These are phyloP conservation scores for Ascochyta viciae-villosae DNA, from an alignment of 2,329 filamentous ascomycete genomes.

Conservation along the genomic window DNA sequence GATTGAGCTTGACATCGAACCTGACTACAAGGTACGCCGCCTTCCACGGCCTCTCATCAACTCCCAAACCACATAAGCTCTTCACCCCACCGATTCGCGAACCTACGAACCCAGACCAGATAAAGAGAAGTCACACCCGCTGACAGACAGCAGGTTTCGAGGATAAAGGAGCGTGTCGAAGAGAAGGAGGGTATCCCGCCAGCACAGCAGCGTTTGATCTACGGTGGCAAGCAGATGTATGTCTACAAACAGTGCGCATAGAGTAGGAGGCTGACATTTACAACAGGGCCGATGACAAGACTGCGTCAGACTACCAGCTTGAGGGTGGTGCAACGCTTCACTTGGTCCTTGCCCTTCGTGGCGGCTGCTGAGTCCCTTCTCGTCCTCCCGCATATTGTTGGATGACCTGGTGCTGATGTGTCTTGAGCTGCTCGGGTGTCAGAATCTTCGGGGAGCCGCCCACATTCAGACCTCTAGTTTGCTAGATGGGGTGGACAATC, in stretches of 20 bases:
- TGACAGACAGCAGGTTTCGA: constrained; percentile 69
- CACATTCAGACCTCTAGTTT: background rate
- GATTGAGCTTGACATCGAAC: constrained; percentile 97
- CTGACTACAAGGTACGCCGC: constrained; percentile 79
- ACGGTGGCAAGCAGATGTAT: constrained; percentile 97
- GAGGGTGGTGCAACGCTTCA: constrained; percentile 93
- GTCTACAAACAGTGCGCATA: constrained; percentile 12
- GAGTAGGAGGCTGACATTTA: constrained; percentile 10
- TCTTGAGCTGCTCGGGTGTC: background rate
- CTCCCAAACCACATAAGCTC: background rate
- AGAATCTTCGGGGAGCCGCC: background rate
- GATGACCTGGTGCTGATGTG: constrained; percentile 2
- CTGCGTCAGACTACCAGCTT: constrained; percentile 86
- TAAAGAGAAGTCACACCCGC: background rate
- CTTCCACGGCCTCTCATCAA: background rate
- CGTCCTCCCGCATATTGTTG: background rate
- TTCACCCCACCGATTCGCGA: background rate
- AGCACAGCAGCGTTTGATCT: constrained; percentile 95
- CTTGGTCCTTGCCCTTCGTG: constrained; percentile 91
- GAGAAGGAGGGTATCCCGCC: constrained; percentile 99
- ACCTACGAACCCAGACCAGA: background rate
- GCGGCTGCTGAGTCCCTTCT: constrained; percentile 60
- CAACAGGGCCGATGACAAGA: constrained; percentile 91
- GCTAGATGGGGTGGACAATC: background rate
- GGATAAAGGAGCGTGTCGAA: constrained; percentile 99